Conservation (phyloP, 192 early-diverging fungal genomes). For the Coemansia asiatica region DNA sequence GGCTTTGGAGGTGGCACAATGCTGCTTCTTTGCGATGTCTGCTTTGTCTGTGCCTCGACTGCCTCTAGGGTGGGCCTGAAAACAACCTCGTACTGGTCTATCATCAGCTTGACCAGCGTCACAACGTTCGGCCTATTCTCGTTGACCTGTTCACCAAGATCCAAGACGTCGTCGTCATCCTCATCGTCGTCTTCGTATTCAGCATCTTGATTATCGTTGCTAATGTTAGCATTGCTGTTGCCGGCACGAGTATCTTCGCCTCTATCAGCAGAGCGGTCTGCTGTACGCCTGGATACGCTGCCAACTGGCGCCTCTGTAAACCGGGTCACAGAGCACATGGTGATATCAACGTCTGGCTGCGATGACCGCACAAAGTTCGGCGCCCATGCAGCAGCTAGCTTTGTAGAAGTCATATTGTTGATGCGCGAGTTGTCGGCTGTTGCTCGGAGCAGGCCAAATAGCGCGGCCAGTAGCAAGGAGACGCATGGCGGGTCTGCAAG, state of each 20-base stretch:
- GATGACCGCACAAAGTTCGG: slow-evolving; percentile 76
- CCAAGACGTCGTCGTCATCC: slow-evolving; percentile 30
- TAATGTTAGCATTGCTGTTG: background rate
- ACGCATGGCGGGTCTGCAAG: slow-evolving; percentile 57
- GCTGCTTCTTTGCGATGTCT: background rate
- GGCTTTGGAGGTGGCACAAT: slow-evolving; percentile 36
- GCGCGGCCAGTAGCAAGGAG: slow-evolving; percentile 58
- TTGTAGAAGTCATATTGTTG: slow-evolving; percentile 84
- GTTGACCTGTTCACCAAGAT: slow-evolving; percentile 16
- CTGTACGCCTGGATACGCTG: background rate
- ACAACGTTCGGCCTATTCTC: slow-evolving; percentile 53
- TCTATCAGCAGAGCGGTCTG: background rate
- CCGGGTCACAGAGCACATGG: slow-evolving; percentile 54
- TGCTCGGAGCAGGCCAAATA: slow-evolving; percentile 71
- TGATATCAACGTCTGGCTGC: slow-evolving; percentile 52
- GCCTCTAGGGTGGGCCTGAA: slow-evolving; percentile 54
- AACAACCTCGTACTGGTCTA: slow-evolving; percentile 51
- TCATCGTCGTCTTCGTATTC: slow-evolving; percentile 18
- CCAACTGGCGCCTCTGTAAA: slow-evolving; percentile 20
- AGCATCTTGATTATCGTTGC: slow-evolving; percentile 10
- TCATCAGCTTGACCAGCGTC: slow-evolving; percentile 45
- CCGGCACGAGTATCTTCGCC: slow-evolving; percentile 3
- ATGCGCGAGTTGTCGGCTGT: slow-evolving; percentile 64
- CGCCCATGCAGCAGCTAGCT: slow-evolving; percentile 82
- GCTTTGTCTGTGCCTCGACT: slow-evolving; percentile 38